A percentile compares a stretch with the other conserved stretches of the same genome.
These are phyloP conservation scores for Sicyos edulis DNA, from an alignment of 306 rosid species.

Conservation along the genomic window DNA sequence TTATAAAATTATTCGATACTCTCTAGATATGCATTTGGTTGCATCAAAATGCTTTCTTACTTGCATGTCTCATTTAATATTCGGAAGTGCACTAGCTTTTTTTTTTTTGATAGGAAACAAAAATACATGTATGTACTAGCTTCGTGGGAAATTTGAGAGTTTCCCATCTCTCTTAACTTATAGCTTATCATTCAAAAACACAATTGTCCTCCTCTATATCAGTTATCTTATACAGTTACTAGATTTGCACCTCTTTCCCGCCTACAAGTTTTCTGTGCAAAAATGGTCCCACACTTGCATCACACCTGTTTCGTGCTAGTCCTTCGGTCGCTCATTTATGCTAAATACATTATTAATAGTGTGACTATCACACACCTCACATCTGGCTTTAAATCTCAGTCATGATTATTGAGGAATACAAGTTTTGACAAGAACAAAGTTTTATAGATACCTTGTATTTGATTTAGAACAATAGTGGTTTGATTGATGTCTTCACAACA, in stretches of 20 bases:
- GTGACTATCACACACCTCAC: slow-evolving; percentile 12
- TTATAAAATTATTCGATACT: too few relatives aligned
- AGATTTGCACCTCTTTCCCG: neutral
- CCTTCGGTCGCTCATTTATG: neutral
- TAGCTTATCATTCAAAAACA: neutral
- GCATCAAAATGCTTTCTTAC: neutral
- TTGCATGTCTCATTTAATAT: neutral
- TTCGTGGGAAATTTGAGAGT: neutral
- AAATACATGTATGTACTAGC: neutral
- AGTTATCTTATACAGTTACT: neutral
- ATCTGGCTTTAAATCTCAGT: neutral
- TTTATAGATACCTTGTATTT: neutral
- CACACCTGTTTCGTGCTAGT: neutral
- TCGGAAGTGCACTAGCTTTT: too few relatives aligned
- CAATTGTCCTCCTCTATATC: neutral
- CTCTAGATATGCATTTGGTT: too few relatives aligned
- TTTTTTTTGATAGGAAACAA: too few relatives aligned
- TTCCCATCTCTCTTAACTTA: neutral
- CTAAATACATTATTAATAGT: neutral
- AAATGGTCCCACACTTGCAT: neutral
- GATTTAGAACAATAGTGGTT: slow-evolving; percentile 11
- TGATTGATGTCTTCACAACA: neutral
- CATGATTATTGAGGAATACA: slow-evolving; percentile 5
- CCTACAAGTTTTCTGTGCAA: neutral
- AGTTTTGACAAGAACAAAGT: neutral